These are phyloP conservation scores for Platismatia glauca DNA, from an alignment of 495 filamentous ascomycete genomes.

Conservation along the genomic window DNA sequence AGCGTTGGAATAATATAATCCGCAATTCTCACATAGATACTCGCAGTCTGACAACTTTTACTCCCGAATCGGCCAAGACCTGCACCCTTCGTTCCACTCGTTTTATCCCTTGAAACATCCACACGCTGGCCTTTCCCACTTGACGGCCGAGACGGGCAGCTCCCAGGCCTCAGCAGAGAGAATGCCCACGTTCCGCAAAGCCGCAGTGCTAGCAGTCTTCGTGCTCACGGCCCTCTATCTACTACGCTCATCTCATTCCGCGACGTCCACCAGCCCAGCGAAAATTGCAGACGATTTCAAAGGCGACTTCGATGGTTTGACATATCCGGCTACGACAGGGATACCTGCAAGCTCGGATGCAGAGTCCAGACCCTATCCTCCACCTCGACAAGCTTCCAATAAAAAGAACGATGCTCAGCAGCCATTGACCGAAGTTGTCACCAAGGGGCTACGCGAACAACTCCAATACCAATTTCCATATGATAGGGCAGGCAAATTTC, in stretches of 20 bases:
- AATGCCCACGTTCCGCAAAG: slow-evolving; percentile 65
- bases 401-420: slow-evolving; percentile 34
- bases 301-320: slow-evolving; percentile 18
- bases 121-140: neutral
- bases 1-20: neutral
- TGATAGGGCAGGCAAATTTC: slow-evolving; percentile 77
- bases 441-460: slow-evolving; percentile 67
- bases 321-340: slow-evolving; percentile 20
- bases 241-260: slow-evolving; percentile 52
- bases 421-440: slow-evolving; percentile 43
- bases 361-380: slow-evolving; percentile 33
- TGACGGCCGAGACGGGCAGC: neutral
- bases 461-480: slow-evolving; percentile 92
- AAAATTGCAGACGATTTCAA: slow-evolving; percentile 18
- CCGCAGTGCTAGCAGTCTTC: slow-evolving; percentile 57
- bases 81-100: neutral
- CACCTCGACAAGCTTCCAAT: slow-evolving; percentile 28
- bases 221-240: slow-evolving; percentile 63
- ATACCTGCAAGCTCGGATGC: slow-evolving; percentile 11
- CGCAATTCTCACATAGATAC: too few species aligned
- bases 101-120: neutral
- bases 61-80: neutral
- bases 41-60: neutral
- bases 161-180: neutral
- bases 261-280: slow-evolving; percentile 23